Conservation (phyloP, 2,329 filamentous ascomycete species). For the Ceratocystis harringtonii region DNA sequence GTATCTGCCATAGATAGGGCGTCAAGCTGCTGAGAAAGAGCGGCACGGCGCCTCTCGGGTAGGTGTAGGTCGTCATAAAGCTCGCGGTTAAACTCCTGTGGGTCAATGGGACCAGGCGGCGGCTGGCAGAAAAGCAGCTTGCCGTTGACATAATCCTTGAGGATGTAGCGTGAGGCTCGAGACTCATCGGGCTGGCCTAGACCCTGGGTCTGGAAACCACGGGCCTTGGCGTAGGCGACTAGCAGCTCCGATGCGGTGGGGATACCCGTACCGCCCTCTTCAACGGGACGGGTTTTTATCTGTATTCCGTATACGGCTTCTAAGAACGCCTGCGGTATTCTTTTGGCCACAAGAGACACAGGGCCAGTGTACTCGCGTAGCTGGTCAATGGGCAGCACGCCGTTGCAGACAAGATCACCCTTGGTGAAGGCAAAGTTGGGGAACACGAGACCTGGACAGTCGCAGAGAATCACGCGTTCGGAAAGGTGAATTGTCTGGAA, state of each 20-base stretch:
- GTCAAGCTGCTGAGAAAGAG: slow-evolving; percentile 39
- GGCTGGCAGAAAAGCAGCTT: slow-evolving; percentile 88
- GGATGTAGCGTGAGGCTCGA: slow-evolving; percentile 69
- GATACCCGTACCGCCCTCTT: slow-evolving; percentile 82
- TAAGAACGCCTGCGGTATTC: slow-evolving; percentile 76
- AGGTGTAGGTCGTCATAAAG: slow-evolving; percentile 74
- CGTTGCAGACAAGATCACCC: slow-evolving; percentile 88
- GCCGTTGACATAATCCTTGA: slow-evolving; percentile 96
- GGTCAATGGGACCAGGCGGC: slow-evolving; percentile 59
- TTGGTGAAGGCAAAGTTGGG: slow-evolving; percentile 96
- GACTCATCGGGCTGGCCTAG: slow-evolving; percentile 87
- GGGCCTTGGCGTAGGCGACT: slow-evolving; percentile 68
- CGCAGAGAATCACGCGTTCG: slow-evolving; percentile 77
- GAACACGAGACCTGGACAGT: slow-evolving; percentile 97
- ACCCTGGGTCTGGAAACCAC: slow-evolving; percentile 82
- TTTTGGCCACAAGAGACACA: slow-evolving; percentile 62
- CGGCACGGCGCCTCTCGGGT: slow-evolving; percentile 62
- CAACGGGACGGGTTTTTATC: slow-evolving; percentile 62
- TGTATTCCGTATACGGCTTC: slow-evolving; percentile 90
- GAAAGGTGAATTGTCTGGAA: slow-evolving; percentile 97
- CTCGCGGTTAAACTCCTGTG: slow-evolving; percentile 68
- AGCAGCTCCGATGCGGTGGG: slow-evolving; percentile 78
- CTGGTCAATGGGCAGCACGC: slow-evolving; percentile 91
- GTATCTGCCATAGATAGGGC: slow-evolving; percentile 29
- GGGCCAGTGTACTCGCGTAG: slow-evolving; percentile 85